A percentile compares a stretch with the other conserved stretches of the same genome.
phyloP scores from a whole-genome alignment of 2,329 filamentous ascomycete species.

The Xenosphaeropsis pyriputrescens region DNA sequence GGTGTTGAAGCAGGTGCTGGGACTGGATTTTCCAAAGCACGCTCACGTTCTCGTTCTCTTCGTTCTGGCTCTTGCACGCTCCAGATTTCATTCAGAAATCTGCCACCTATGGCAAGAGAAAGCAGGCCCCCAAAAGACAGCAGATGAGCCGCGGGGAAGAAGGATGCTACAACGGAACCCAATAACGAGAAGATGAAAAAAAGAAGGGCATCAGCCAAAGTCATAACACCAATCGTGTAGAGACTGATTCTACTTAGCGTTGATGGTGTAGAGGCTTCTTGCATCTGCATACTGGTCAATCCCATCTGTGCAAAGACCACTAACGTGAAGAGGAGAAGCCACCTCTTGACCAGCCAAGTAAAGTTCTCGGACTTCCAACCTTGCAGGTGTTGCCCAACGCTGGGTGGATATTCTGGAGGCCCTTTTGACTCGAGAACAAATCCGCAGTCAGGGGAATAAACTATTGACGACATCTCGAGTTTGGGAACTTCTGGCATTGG shows the following conservation, averaged over 20 bases:
- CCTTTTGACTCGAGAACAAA: conserved; percentile 53
- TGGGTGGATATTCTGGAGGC: conserved; percentile 35
- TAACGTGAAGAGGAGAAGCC: conserved; percentile 38
- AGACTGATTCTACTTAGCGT: conserved; percentile 53
- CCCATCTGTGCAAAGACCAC: conserved; percentile 46
- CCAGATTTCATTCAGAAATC: conserved; percentile 44
- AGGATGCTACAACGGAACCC: conserved; percentile 37
- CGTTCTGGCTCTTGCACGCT: conserved; percentile 44
- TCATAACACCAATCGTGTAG: conserved; percentile 44
- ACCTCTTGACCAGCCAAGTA: conserved; percentile 39
- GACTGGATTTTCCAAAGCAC: conserved; percentile 12
- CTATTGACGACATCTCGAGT: conserved; percentile 45
- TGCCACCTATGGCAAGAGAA: conserved; percentile 39
- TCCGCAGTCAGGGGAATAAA: conserved; percentile 55
- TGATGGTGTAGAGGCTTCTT: conserved; percentile 51
- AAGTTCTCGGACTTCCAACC: conserved; percentile 48
- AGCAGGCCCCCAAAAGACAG: conserved; percentile 38
- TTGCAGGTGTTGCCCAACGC: conserved; percentile 37
- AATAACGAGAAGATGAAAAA: conserved; percentile 39
- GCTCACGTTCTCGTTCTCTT: conserved; percentile 19
- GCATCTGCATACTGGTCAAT: conserved; percentile 48
- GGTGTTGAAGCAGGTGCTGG: conserved; percentile 7
- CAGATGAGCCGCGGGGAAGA: conserved; percentile 39
- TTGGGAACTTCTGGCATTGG: conserved; percentile 36
- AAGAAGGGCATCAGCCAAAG: conserved; percentile 45